Percentiles rank a stretch among this genome's conserved stretches.
These are phyloP conservation scores for Trifolium dubium DNA, from an alignment of 306 rosid genomes.

Conservation along the genomic window DNA sequence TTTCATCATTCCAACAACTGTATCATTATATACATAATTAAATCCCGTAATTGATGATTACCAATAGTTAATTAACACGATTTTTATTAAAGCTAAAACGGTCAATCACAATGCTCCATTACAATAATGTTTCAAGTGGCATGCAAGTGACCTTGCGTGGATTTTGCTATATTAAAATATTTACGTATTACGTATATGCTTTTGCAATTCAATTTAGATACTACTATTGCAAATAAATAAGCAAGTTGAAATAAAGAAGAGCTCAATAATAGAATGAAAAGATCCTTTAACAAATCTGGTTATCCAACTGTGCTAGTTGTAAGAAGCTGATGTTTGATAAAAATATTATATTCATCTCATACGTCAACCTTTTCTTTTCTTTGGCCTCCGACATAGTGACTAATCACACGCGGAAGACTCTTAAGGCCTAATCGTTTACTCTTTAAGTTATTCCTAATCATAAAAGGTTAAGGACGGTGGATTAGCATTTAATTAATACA, in stretches of 20 bases:
- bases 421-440: conserved; percentile 45
- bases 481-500: conserved; percentile 13
- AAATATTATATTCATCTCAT: neutral
- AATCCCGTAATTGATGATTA: conserved; percentile 28
- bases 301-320: conserved; percentile 35
- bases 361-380: conserved; percentile 36
- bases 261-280: conserved; percentile 6
- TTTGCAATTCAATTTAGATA: neutral
- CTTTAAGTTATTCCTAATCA: conserved; percentile 43
- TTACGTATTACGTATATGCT: neutral
- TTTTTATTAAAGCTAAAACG: conserved; percentile 29
- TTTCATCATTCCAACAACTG: conserved; percentile 24
- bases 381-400: conserved; percentile 39
- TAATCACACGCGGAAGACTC: conserved; percentile 48
- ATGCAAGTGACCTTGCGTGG: conserved; percentile 19
- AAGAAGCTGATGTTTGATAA: neutral
- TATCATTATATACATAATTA: neutral
- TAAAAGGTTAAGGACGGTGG: conserved; percentile 33
- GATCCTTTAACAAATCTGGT: conserved; percentile 27
- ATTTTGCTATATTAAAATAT: conserved; percentile 29
- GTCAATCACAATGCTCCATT: conserved; percentile 28
- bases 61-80: conserved; percentile 16
- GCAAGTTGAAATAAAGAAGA: neutral
- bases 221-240: neutral
- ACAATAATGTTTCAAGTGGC: conserved; percentile 30